Evolutionary conservation across 495 filamentous ascomycete species (phyloP).

Genomic region (Aspergillus haitiensis): DNA sequence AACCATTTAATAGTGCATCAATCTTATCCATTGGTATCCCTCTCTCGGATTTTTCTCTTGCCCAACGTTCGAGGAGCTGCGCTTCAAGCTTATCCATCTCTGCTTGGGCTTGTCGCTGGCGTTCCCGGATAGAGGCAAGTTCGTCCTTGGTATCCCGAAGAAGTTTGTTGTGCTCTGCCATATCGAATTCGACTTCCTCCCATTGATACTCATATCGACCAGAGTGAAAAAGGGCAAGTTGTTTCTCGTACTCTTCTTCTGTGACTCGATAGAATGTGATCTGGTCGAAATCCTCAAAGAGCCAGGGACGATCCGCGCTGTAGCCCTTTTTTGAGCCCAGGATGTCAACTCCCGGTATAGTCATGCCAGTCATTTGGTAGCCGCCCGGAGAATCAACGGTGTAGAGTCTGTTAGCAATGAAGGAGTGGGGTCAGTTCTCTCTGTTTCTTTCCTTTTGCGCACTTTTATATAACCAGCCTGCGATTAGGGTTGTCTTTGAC

Average conservation of each 20-base stretch:
- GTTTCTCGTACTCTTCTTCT: conserved; percentile 48
- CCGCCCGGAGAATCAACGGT: conserved; percentile 60
- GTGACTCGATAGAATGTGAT: conserved; percentile 55
- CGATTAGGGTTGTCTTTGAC: neutral
- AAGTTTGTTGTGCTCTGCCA: conserved; percentile 52
- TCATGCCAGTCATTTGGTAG: conserved; percentile 56
- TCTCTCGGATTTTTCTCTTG: conserved; percentile 47
- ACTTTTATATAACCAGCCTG: too few species aligned
- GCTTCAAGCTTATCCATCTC: conserved; percentile 50
- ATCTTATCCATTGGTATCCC: conserved; percentile 44
- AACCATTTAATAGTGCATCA: conserved; percentile 34
- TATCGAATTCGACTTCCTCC: conserved; percentile 51
- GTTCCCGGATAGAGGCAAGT: conserved; percentile 40
- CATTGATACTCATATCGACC: conserved; percentile 52
- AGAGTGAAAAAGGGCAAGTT: conserved; percentile 41
- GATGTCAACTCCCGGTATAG: conserved; percentile 57
- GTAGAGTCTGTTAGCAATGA: conserved; percentile 37
- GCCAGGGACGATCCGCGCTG: conserved; percentile 46
- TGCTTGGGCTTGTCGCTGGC: conserved; percentile 45
- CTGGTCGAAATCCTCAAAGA: conserved; percentile 59
- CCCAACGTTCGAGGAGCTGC: conserved; percentile 45
- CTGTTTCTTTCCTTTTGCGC: neutral
- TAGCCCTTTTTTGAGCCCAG: conserved; percentile 52
- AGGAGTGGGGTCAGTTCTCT: neutral
- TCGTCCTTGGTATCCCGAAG: conserved; percentile 42